Conservation (phyloP, 495 filamentous ascomycete species). For the Jackrogersella multiformis region DNA sequence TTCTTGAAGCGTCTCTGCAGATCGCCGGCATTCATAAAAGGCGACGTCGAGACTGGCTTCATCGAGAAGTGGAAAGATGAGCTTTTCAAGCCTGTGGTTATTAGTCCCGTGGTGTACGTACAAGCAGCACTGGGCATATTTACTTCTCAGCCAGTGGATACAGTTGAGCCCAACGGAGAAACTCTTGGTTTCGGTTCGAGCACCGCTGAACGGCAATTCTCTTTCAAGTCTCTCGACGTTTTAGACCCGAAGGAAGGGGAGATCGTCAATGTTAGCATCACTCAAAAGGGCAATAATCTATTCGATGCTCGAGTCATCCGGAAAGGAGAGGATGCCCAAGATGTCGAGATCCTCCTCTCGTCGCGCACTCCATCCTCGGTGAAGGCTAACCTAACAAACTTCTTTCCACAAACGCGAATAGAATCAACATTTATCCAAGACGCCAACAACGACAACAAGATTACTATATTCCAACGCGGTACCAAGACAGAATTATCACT, state of each 20-base stretch:
- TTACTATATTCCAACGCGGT: slow-evolving; percentile 86
- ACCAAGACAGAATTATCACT: slow-evolving; percentile 75
- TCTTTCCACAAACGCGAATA: slow-evolving; percentile 82
- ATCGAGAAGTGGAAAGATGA: slow-evolving; percentile 86
- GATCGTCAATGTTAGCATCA: slow-evolving; percentile 65
- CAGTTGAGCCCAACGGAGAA: slow-evolving; percentile 55
- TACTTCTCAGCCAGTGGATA: slow-evolving; percentile 38
- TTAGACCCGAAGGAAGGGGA: slow-evolving; percentile 56
- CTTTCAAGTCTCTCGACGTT: slow-evolving; percentile 61
- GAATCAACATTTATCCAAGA: slow-evolving; percentile 79
- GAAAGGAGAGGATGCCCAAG: slow-evolving; percentile 45
- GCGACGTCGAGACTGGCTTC: slow-evolving; percentile 94
- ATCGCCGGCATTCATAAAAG: slow-evolving; percentile 82
- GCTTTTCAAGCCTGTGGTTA: slow-evolving; percentile 65
- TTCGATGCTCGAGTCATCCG: slow-evolving; percentile 74
- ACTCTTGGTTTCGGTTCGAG: slow-evolving; percentile 64
- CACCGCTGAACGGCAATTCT: slow-evolving; percentile 59
- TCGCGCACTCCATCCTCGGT: slow-evolving; percentile 31
- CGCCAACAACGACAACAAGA: slow-evolving; percentile 62
- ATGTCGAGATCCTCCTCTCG: slow-evolving; percentile 57
- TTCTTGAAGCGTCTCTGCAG: slow-evolving; percentile 88
- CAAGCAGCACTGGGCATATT: slow-evolving; percentile 85
- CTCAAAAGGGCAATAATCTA: slow-evolving; percentile 66
- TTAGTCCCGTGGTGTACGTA: slow-evolving; percentile 73
- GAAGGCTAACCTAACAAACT: slow-evolving; percentile 59